Conservation (phyloP, 257 asterid genomes). For the Misopates orontium region DNA sequence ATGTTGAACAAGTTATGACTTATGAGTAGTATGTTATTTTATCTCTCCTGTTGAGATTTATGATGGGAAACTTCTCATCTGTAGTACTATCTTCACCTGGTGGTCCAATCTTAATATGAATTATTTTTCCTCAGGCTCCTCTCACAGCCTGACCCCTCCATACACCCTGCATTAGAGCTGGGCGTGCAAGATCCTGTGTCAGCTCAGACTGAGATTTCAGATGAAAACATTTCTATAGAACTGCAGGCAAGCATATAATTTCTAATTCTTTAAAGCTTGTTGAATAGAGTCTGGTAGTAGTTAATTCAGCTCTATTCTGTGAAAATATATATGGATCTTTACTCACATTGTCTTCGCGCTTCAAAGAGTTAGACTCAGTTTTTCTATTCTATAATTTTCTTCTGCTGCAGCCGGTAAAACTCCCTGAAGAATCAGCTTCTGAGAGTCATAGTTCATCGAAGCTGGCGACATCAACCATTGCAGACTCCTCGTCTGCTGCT, state of each 20-base stretch:
- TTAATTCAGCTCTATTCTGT: neutral
- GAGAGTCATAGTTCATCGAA: constrained; percentile 22
- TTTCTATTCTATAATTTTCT: constrained; percentile 8
- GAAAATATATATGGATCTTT: neutral
- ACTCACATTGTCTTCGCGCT: neutral
- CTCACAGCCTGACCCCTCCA: constrained; percentile 43
- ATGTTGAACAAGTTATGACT: neutral
- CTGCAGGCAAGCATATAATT: constrained; percentile 41
- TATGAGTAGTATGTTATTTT: neutral
- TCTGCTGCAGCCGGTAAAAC: constrained; percentile 46
- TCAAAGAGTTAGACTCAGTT: neutral
- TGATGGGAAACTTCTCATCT: constrained; percentile 2
- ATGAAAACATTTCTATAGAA: constrained; percentile 22
- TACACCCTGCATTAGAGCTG: constrained; percentile 37
- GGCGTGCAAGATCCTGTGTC: constrained; percentile 26
- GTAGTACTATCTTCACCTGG: neutral
- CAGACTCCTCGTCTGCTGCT: constrained; percentile 27
- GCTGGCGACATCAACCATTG: constrained; percentile 25
- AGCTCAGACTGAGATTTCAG: constrained; percentile 23
- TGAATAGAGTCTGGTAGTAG: neutral
- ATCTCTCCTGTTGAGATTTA: neutral
- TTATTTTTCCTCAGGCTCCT: constrained; percentile 53
- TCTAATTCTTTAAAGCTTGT: neutral
- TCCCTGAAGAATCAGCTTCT: constrained; percentile 30
- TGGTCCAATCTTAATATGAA: constrained; percentile 10